phyloP scores from a whole-genome alignment of 1,139 yeast species.

The Barnettozyma hawaiiensis region DNA sequence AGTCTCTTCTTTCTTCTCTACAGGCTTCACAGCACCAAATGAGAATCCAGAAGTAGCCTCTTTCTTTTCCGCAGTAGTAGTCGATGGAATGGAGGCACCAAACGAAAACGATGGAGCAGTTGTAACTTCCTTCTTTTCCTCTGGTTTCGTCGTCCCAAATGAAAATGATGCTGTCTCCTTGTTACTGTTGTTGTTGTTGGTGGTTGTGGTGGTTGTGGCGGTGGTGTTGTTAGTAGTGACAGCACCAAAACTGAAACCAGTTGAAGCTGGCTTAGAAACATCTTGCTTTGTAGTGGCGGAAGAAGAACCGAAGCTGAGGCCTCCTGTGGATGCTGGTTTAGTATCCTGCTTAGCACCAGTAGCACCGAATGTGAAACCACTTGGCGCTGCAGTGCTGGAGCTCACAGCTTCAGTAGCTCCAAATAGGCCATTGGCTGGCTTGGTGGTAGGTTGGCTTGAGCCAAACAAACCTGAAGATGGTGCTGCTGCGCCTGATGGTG shows the following conservation, averaged over 20 bases:
- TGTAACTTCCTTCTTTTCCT: neutral
- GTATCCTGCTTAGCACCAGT: constrained; percentile 5
- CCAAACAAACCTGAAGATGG: neutral
- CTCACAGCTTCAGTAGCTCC: neutral
- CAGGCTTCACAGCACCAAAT: constrained; percentile 17
- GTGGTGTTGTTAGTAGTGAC: constrained; percentile 19
- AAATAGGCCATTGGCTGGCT: neutral
- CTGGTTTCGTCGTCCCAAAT: constrained; percentile 22
- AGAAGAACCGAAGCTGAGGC: constrained; percentile 16
- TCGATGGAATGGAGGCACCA: constrained; percentile 21
- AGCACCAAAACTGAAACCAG: constrained; percentile 17
- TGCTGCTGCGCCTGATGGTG: neutral
- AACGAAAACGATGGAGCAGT: constrained; percentile 12
- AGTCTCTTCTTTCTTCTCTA: constrained; percentile 19
- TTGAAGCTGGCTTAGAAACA: constrained; percentile 19
- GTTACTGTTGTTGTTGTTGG: too few species aligned
- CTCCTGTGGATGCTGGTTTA: constrained; percentile 17
- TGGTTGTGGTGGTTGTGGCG: too few species aligned
- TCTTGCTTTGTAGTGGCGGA: constrained; percentile 20
- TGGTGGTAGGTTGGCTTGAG: neutral
- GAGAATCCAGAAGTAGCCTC: constrained; percentile 18
- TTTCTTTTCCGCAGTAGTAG: constrained; percentile 24
- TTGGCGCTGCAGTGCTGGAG: constrained; percentile 3
- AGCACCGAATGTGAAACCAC: constrained; percentile 17
- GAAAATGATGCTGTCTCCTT: constrained; percentile 13